phyloP scores from a whole-genome alignment of 129 eudicot species.

The Tanacetum coccineum region DNA sequence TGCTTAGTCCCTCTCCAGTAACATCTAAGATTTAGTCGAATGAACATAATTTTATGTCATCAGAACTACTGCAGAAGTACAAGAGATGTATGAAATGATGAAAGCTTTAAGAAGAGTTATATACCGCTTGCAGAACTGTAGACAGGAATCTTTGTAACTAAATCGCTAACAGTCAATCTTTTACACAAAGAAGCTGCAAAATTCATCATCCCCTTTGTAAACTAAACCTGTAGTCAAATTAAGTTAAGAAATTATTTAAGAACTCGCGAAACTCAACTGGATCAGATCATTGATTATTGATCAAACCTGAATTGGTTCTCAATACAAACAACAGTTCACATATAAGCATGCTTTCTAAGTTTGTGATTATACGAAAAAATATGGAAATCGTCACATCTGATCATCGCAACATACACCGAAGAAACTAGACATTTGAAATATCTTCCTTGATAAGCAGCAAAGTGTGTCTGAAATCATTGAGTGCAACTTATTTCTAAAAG shows the following conservation, averaged over 20 bases:
- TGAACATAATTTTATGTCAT: not conserved
- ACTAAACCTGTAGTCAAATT: slow-evolving; percentile 24
- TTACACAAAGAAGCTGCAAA: slow-evolving; percentile 54
- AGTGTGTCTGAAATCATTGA: no score
- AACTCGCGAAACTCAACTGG: not conserved
- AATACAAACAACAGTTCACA: not conserved
- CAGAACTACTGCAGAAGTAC: not conserved
- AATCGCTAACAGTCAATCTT: slow-evolving; percentile 63
- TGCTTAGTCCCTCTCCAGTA: slow-evolving; percentile 76
- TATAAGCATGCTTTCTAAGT: not conserved
- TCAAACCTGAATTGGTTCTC: not conserved
- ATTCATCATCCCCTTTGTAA: slow-evolving; percentile 47
- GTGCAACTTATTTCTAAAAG: no score
- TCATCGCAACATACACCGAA: not conserved
- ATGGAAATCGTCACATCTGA: not conserved
- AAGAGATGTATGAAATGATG: not conserved
- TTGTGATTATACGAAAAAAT: not conserved
- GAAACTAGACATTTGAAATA: no score
- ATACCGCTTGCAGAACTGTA: slow-evolving; percentile 73
- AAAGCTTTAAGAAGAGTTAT: not conserved
- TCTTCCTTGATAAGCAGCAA: no score
- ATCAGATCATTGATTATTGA: not conserved
- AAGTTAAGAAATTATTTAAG: slow-evolving; percentile 8
- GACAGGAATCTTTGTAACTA: slow-evolving; percentile 49
- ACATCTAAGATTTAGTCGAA: slow-evolving; percentile 34